Evolutionary conservation across 495 filamentous ascomycete genomes (phyloP), one percentile per base, ranked within the genome.

Genomic region (Friedmanniomyces simplex): DNA sequence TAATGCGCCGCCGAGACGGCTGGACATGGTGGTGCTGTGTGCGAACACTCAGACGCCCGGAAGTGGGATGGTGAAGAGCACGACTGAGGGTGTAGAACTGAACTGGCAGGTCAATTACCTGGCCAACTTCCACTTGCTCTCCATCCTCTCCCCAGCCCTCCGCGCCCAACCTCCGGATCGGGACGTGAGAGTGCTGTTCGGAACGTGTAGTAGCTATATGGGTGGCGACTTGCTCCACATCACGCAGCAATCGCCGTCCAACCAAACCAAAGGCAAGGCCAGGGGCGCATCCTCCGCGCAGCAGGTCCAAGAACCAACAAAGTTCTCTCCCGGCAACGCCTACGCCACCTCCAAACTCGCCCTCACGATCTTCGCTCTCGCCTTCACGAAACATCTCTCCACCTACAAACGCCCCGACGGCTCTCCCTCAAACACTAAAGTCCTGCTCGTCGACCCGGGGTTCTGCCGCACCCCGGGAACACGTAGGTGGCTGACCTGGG

Each of bases 21-120:
- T 99, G 4, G 93, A 99, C 69, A 89, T 91, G 82, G 73, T 99
- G 22, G 82, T 99, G 45, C 77, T 96, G 18, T 94, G 89, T 69
- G 93, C 82, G 3, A 83, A 83, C 36, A 84, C 84, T 0, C 70
- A 86, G 41, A 91, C 86, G 0, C 81, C 89, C 0, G 79, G 75
- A 1, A 80, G 79, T 8, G 71, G 74, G 20, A 69, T 78, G 13
- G 68, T 57, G 2, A 24, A 63, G 0, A 69, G 78, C 26, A 91
- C 54, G 11, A 67, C 88, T 0, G 91, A 96, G 66, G 89, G 87
- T 0, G 72, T 97, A 16, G 91, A 97, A 69, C 77, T 79, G 55
- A 89, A 85, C 64, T 97, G 90, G 89, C 88, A 88, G 67, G 77
- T 96, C 54, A 97, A 99, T 67, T 99, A 90, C 67, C 81, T 99